These are phyloP conservation scores for Bonia amplexicaulis DNA, from an alignment of 176 grass and related monocot species.

Conservation along the genomic window DNA sequence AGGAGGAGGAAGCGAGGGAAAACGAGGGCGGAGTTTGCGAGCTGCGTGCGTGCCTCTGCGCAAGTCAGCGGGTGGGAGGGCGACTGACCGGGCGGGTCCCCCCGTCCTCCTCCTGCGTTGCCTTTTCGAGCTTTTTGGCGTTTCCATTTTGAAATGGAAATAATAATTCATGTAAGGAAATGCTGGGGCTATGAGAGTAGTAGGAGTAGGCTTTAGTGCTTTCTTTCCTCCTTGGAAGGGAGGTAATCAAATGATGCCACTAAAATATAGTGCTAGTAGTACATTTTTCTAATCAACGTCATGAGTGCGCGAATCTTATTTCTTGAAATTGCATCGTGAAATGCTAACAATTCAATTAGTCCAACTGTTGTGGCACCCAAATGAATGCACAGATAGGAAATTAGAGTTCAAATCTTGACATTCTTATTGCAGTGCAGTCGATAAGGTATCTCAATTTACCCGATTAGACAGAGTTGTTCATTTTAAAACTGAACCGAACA, in stretches of 20 bases:
- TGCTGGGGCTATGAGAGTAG: neutral
- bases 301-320: neutral
- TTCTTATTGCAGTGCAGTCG: neutral
- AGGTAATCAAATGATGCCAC: too few species aligned
- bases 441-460: too few species aligned
- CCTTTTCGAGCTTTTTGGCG: neutral
- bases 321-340: neutral
- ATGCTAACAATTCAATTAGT: neutral
- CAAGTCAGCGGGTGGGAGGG: neutral
- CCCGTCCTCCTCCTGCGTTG: neutral
- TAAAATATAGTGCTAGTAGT: too few species aligned
- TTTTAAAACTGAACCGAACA: too few species aligned
- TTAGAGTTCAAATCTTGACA: neutral
- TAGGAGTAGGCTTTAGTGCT: too few species aligned
- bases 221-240: neutral
- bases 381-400: neutral
- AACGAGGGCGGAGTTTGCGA: neutral
- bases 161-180: neutral
- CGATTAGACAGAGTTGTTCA: too few species aligned
- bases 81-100: neutral
- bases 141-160: constrained; percentile 1
- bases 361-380: neutral
- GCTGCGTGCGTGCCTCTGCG: neutral
- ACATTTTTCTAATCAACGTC: neutral
- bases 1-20: neutral